Evolutionary conservation across 179 eudicot species (phyloP), one percentile per base, ranked within the genome.

Genomic region (Beta corolliflora): DNA sequence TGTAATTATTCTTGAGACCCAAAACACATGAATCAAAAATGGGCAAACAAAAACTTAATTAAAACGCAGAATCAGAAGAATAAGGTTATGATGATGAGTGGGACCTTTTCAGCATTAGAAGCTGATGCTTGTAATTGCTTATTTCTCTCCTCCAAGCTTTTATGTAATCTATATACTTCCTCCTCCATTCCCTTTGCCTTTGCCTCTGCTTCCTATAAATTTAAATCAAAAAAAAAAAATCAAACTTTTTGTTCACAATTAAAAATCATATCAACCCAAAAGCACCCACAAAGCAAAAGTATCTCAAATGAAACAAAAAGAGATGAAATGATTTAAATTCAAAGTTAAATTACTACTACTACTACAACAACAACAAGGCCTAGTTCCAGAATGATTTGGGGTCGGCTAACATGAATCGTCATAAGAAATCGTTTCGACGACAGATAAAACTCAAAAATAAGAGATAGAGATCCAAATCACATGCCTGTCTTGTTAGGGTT

Each of bases 401-500:
- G 41, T 36, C 41, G 41, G 41, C 41, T 36, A 36, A 36, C 41
- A 36, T 36, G 41, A 36, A 36, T 36, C 41, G 41, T 36, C 41
- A 36, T 36, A 31, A 36, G 1, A 36, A 36, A 36, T 36, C 41
- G 41, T 36, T 36, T 36, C 41, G 2, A 36, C 41, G 41, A 36
- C 41, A 41, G 53, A 55, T 14, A 21, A 66, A 21, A 66, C 45
- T 8, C 19, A 36, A 65, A 12, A 50, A 19, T 18, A 16, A 2
- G 46, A 7, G 21, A 65, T 7, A 21, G 23, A 76, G 80, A 84
- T 84, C 75, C 36, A 78, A 66, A 76, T 64, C 48, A 71, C 89
- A 79, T 86, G 67, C 99, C 96, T 90, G 91, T 82, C 97, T 88
- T 18, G 94, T 91, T 84, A 91, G 84, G 80, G 94, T 85, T 91